Evolutionary conservation across 1,139 yeast species (phyloP).

Genomic region (Meyerozyma carpophila): DNA sequence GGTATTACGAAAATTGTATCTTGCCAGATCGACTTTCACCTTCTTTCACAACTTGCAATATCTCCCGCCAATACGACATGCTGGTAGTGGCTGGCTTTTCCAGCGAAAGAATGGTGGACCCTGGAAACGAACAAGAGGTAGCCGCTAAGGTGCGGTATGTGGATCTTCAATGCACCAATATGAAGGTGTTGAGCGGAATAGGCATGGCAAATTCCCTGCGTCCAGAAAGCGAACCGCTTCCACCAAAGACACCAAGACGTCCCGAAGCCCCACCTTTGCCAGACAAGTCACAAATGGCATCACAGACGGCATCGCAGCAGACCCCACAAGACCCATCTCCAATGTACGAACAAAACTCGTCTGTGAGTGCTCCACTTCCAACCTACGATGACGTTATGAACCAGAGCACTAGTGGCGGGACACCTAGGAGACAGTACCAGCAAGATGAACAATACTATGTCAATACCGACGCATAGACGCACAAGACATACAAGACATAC

Average conservation of each 20-base stretch:
- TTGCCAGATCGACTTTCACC: constrained; percentile 51
- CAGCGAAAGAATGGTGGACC: constrained; percentile 20
- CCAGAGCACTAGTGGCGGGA: constrained; percentile 9
- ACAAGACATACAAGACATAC: too few species aligned
- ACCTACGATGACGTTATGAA: constrained; percentile 10
- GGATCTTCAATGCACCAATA: constrained; percentile 30
- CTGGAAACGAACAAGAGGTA: constrained; percentile 14
- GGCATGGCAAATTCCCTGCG: constrained; percentile 12
- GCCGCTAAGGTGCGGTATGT: constrained; percentile 20
- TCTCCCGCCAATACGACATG: constrained; percentile 43
- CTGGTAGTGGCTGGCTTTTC: constrained; percentile 43
- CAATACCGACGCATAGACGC: constrained; percentile 12
- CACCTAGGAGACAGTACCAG: constrained; percentile 32
- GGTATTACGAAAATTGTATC: constrained; percentile 32
- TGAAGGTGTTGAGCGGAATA: constrained; percentile 41
- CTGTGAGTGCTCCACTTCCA: constrained; percentile 2
- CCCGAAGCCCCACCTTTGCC: constrained; percentile 1
- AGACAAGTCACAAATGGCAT: background rate
- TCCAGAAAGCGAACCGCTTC: background rate
- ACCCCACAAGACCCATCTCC: background rate
- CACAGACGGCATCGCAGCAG: background rate
- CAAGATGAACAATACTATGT: constrained; percentile 32
- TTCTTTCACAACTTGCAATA: constrained; percentile 53
- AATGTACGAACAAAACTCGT: background rate
- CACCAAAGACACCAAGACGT: background rate